Evolutionary conservation across 257 asterid genomes (phyloP).

Genomic region (Orobanche coerulescens): DNA sequence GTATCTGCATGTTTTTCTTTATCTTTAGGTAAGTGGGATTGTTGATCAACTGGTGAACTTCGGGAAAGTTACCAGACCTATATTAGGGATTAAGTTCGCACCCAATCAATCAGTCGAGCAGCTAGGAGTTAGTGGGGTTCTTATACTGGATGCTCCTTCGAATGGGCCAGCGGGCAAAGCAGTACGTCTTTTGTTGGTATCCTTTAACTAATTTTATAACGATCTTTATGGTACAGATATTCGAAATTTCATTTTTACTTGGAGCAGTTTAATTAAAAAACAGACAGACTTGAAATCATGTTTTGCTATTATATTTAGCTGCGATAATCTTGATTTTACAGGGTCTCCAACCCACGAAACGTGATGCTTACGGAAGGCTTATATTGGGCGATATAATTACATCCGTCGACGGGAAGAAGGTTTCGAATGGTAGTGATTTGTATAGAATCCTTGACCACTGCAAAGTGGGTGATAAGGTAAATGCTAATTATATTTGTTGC

Average conservation of each 20-base stretch:
- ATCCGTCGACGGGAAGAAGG: conserved; percentile 82
- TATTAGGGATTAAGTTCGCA: conserved; percentile 91
- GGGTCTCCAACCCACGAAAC: conserved; percentile 92
- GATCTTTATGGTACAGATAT: neutral
- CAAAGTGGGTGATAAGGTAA: conserved; percentile 84
- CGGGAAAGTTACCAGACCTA: conserved; percentile 94
- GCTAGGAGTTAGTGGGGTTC: conserved; percentile 96
- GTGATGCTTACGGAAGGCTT: conserved; percentile 89
- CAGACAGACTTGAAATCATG: neutral
- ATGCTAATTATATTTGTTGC: conserved; percentile 5
- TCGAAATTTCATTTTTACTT: conserved; percentile 5
- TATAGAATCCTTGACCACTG: conserved; percentile 97
- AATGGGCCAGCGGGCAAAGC: conserved; percentile 99
- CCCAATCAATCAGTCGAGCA: conserved; percentile 98
- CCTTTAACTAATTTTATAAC: neutral
- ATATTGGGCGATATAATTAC: conserved; percentile 84
- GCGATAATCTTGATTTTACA: conserved; percentile 28
- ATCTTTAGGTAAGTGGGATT: conserved; percentile 76
- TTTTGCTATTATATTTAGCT: neutral
- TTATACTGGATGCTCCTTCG: conserved; percentile 90
- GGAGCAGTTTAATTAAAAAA: neutral
- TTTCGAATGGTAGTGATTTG: conserved; percentile 81
- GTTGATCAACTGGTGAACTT: conserved; percentile 89
- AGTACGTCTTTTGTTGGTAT: conserved; percentile 36
- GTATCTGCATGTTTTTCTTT: conserved; percentile 10